Base-by-base conservation (phyloP, 495 filamentous ascomycete species). In the Penicillium bialowiezense region DNA sequence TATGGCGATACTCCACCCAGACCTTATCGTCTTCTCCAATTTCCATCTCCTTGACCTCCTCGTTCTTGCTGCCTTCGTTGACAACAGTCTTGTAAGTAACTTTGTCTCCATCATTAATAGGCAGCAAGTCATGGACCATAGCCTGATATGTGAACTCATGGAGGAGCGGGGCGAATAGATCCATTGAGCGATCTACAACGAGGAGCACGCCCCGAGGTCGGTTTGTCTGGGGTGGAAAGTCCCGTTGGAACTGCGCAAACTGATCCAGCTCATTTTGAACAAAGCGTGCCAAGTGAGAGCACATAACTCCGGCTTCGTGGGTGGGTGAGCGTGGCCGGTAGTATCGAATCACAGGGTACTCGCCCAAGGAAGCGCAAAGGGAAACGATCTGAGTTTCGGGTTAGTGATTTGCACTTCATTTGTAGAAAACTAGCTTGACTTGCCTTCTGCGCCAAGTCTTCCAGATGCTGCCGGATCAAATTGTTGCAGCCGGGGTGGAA, bases 101-200 rank as follows among this genome's bases (percentile, higher is more conserved):
- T 63, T 91, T 96, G 36, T 95, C 89, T 10, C 82, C 82, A 45
- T 98, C 93, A 48, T 87, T 82, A 42, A 98, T 87, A 0, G 86
- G 87, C 5, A 98, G 72, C 20, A 98, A 67, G 66, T 98, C 93
- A 62, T 96, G 89, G 14, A 88, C 90, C 92, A 98, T 97, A 21
- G 92, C 89, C 67, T 97, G 93, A 63, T 97, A 98, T 8, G 95
- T 97, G 60, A 98, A 97, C 59, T 98, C 93, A 67, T 98, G 93
- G 8, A 97, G 45, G 8, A 97, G 61, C 5, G 93, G 95, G 14
- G 93, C 80, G 62, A 85, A 82, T 1, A 97, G 59, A 63, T 98
- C 93, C 85, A 97, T 90, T 9, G 90, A 88, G 45, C 93, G 81
- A 70, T 98, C 93, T 1, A 89, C 86, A 41, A 98, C 87, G 54